Conservation (phyloP, 257 asterid species). For the Solanum gandarillasii region DNA sequence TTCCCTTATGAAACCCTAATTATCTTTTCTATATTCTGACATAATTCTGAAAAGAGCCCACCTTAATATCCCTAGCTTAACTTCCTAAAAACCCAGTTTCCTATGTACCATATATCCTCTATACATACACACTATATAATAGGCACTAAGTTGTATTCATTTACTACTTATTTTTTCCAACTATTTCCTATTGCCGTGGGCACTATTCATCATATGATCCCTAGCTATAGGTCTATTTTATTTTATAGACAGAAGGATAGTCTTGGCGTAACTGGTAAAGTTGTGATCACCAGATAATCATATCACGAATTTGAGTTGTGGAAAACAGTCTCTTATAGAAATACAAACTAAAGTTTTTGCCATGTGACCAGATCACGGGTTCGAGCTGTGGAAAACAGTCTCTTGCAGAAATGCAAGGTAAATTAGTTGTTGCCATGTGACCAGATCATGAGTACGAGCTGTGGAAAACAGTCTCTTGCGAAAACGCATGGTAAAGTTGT, state of each 20-base stretch:
- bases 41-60: background rate
- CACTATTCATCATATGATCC: background rate
- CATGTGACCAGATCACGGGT: background rate
- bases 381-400: too few species aligned
- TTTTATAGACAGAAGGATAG: background rate
- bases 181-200: background rate
- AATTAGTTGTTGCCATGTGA: background rate
- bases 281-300: background rate
- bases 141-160: background rate
- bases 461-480: background rate
- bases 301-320: background rate
- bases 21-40: background rate
- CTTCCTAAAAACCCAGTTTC: slow-evolving; percentile 2
- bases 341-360: too few species aligned
- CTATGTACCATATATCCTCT: background rate
- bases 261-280: background rate
- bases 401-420: background rate
- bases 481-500: too few species aligned
- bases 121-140: background rate
- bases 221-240: background rate
- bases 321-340: too few species aligned
- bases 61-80: slow-evolving; percentile 3
- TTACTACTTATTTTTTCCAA: background rate
- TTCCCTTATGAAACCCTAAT: slow-evolving; percentile 15
- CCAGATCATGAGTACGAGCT: fast-evolving